Conservation (phyloP, 148 eudicot genomes). For the Suaeda aralocaspica region DNA sequence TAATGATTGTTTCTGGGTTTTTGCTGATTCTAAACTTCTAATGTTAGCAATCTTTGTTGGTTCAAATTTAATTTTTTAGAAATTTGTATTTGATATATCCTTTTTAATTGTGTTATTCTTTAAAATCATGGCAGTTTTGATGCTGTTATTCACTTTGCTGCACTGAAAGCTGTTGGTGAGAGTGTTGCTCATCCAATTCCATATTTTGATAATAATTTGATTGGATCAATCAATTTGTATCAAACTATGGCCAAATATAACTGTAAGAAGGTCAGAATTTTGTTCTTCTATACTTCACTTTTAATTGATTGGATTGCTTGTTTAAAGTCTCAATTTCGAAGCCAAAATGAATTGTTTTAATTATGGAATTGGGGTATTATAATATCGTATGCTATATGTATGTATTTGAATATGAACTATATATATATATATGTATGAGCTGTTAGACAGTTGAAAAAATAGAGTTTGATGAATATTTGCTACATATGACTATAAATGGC, state of each 20-base stretch:
- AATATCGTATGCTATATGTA: no score
- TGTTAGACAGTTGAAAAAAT: no score
- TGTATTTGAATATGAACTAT: no score
- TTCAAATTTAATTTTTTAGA: neutral
- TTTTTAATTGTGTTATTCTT: neutral
- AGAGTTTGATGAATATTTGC: no score
- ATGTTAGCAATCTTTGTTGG: neutral
- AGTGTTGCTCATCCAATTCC: slow-evolving; percentile 68
- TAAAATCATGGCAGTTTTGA: slow-evolving; percentile 45
- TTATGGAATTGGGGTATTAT: no score
- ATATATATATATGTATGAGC: no score
- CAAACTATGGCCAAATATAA: slow-evolving; percentile 69
- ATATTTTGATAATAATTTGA: slow-evolving; percentile 77
- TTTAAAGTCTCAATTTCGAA: neutral
- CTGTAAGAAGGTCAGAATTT: slow-evolving; percentile 66
- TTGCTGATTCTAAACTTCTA: slow-evolving; percentile 1
- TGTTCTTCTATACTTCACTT: neutral
- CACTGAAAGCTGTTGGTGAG: slow-evolving; percentile 84
- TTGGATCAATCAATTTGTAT: slow-evolving; percentile 82
- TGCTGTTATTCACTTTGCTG: slow-evolving; percentile 95
- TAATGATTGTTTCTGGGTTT: slow-evolving; percentile 1
- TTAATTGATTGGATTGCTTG: neutral
- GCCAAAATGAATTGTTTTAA: no score
- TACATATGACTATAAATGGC: no score
- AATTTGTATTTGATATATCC: neutral